phyloP scores from a whole-genome alignment of 352 stramenopile genomes.

The Thraustochytrium striatum region DNA sequence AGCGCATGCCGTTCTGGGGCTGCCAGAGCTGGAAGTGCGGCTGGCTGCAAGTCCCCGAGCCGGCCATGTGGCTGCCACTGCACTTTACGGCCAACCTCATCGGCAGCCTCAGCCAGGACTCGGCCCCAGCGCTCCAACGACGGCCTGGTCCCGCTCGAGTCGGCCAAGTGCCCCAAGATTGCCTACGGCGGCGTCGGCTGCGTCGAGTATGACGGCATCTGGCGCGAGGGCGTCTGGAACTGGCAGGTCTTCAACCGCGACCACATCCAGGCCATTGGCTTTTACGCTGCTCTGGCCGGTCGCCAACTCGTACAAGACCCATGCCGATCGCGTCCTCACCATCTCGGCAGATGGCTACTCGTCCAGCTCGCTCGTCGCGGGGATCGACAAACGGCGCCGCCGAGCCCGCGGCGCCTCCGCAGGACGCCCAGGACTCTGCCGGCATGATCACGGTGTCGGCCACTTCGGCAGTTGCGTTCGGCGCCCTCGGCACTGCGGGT shows the following conservation, averaged over 20 bases:
- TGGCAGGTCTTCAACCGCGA: constrained; percentile 5
- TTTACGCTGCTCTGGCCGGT: neutral
- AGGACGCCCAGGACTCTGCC: neutral
- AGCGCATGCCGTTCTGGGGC: neutral
- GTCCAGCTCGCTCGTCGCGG: too few species aligned
- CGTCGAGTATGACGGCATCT: neutral
- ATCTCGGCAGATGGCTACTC: neutral
- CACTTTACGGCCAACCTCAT: constrained; percentile 1
- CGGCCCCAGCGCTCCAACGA: neutral
- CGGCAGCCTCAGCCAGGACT: neutral
- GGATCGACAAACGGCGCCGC: neutral
- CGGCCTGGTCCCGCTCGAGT: constrained; percentile 9
- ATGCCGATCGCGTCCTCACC: neutral
- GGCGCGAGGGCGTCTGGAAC: neutral
- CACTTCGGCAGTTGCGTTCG: neutral
- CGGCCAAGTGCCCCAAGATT: constrained; percentile 9
- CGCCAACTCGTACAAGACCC: neutral
- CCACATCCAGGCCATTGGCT: constrained; percentile 23
- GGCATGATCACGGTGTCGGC: neutral
- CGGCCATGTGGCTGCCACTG: neutral
- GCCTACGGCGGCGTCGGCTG: neutral
- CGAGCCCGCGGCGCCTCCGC: neutral
- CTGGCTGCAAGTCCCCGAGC: neutral
- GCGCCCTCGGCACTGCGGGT: neutral
- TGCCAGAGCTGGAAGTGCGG: neutral